Percentiles rank a stretch among this genome's conserved stretches.
phyloP scores from a whole-genome alignment of 352 stramenopile species.

The Pythium folliculosum region DNA sequence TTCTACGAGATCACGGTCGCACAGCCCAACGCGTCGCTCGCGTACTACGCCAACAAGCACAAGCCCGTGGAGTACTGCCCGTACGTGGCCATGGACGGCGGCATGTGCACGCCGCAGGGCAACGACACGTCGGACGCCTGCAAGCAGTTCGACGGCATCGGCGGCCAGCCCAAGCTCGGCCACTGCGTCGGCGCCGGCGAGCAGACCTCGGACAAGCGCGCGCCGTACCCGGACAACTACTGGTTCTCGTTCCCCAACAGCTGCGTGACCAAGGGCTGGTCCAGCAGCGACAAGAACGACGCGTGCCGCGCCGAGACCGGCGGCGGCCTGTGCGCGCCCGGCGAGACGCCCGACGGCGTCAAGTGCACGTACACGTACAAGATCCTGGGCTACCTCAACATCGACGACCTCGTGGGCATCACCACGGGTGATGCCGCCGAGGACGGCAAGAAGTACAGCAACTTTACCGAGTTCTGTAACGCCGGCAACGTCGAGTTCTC shows the following conservation, averaged over 20 bases:
- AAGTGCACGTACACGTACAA: constrained; percentile 68
- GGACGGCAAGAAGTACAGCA: constrained; percentile 22
- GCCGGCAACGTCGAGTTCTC: constrained; percentile 52
- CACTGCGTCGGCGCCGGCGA: constrained; percentile 49
- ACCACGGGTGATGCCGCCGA: constrained; percentile 33
- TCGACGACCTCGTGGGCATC: constrained; percentile 75
- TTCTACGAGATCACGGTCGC: constrained; percentile 74
- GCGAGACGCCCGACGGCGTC: constrained; percentile 48
- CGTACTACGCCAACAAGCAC: constrained; percentile 47
- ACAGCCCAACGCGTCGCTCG: constrained; percentile 51
- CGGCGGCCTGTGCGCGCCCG: constrained; percentile 42
- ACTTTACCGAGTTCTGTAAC: constrained; percentile 52
- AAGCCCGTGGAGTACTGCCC: constrained; percentile 46
- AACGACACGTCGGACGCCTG: constrained; percentile 38
- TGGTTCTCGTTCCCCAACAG: constrained; percentile 76
- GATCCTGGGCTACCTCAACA: constrained; percentile 54
- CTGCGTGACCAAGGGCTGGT: constrained; percentile 46
- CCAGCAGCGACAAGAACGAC: constrained; percentile 41
- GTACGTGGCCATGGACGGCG: constrained; percentile 66
- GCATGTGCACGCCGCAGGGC: constrained; percentile 51
- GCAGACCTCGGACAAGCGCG: constrained; percentile 44
- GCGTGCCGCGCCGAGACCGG: constrained; percentile 35
- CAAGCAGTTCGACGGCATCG: constrained; percentile 52
- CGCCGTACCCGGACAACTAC: constrained; percentile 64
- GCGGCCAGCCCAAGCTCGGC: constrained; percentile 47